phyloP scores from a whole-genome alignment of 495 filamentous ascomycete genomes.

The Xanthoparmelia taractica region DNA sequence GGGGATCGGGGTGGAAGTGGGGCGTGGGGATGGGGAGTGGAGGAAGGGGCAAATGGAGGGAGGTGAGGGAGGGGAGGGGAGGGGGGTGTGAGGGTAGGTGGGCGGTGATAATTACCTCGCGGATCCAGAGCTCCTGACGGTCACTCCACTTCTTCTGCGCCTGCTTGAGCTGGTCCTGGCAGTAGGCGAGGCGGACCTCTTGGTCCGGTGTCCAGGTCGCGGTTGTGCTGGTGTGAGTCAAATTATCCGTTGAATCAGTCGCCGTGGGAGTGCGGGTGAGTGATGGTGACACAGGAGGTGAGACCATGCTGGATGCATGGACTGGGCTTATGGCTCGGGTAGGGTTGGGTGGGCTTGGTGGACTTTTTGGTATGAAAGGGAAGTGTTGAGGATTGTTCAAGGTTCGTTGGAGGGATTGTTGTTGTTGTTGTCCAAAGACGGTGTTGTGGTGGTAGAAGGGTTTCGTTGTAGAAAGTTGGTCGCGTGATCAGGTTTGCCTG shows the following conservation, averaged over 20 bases:
- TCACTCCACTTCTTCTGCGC: slow-evolving; percentile 24
- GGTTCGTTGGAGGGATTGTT: neutral
- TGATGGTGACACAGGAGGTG: neutral
- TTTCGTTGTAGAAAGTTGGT: neutral
- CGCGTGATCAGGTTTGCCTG: slow-evolving; percentile 1
- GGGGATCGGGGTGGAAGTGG: neutral
- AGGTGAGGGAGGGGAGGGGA: neutral
- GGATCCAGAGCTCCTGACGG: slow-evolving; percentile 25
- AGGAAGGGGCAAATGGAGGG: neutral
- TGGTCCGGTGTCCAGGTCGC: slow-evolving; percentile 17
- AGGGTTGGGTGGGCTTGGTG: neutral
- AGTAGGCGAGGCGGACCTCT: slow-evolving; percentile 18
- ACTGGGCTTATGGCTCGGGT: neutral
- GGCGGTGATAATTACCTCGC: slow-evolving; percentile 18
- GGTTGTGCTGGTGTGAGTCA: neutral
- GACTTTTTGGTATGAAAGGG: too few relatives aligned
- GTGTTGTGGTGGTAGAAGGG: neutral
- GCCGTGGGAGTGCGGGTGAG: slow-evolving; percentile 5
- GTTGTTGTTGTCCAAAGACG: neutral
- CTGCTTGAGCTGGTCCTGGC: slow-evolving; percentile 15
- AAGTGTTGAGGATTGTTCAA: neutral
- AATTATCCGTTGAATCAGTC: slow-evolving; percentile 2
- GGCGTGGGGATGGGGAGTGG: neutral
- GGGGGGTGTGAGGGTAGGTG: neutral
- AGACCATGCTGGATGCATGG: slow-evolving; percentile 16